These are phyloP conservation scores for Citrus hindsii DNA, from an alignment of 345 rosid genomes.

Conservation along the genomic window DNA sequence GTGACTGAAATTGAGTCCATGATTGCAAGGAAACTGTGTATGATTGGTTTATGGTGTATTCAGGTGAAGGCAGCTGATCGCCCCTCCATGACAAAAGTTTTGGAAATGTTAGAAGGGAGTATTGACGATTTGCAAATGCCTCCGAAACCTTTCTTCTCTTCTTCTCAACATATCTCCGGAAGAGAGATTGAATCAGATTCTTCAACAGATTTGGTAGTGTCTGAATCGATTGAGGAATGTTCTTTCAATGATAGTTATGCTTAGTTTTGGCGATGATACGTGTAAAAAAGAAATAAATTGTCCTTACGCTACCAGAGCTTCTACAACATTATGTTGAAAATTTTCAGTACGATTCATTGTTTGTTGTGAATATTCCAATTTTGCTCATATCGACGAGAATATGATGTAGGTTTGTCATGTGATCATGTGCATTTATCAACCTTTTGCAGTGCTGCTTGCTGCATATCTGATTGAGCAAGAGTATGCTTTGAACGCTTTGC, in stretches of 20 bases:
- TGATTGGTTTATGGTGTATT: conserved; percentile 42
- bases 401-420: too few species aligned
- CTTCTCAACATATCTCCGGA: neutral
- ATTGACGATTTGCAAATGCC: conserved; percentile 28
- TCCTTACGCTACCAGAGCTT: too few species aligned
- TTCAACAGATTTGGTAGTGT: neutral
- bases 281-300: neutral
- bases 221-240: neutral
- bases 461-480: neutral
- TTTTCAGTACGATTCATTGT: too few species aligned
- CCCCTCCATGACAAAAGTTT: conserved; percentile 31
- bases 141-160: conserved; percentile 25
- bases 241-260: neutral
- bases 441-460: too few species aligned
- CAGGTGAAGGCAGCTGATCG: conserved; percentile 29
- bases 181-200: neutral
- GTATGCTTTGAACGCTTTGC: too few species aligned
- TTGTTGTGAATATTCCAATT: too few species aligned
- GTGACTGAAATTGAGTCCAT: conserved; percentile 10
- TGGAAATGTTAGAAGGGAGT: conserved; percentile 31
- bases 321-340: too few species aligned
- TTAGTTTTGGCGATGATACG: neutral
- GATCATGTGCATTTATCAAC: too few species aligned
- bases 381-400: too few species aligned
- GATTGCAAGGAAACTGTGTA: conserved; percentile 25